Evolutionary conservation across 768 basidiomycete genomes (phyloP).

Genomic region (Pleurotus platypus): DNA sequence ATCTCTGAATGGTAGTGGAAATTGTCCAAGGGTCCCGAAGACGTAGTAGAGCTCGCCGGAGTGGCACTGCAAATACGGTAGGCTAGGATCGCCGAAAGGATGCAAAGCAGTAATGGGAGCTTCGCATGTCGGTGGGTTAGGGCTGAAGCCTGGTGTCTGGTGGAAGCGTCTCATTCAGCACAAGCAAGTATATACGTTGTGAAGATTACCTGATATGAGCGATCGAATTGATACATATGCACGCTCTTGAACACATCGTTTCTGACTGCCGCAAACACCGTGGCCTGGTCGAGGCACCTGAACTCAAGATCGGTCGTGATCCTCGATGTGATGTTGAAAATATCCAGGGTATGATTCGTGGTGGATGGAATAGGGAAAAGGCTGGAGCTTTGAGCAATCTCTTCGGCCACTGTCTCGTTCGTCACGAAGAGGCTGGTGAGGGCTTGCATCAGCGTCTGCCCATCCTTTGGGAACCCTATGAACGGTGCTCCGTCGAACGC

Average conservation of each 20-base stretch:
- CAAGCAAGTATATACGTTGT: too few relatives aligned
- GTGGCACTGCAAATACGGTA: slow-evolving; percentile 45
- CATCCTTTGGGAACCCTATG: slow-evolving; percentile 23
- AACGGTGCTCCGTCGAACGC: slow-evolving; percentile 48
- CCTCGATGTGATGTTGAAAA: slow-evolving; percentile 44
- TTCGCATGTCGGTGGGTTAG: slow-evolving; percentile 39
- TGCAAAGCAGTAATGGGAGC: slow-evolving; percentile 36
- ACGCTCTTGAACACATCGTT: slow-evolving; percentile 38
- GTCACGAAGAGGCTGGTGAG: background rate
- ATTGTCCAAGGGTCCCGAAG: slow-evolving; percentile 34
- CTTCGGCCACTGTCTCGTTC: slow-evolving; percentile 2
- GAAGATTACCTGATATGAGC: slow-evolving; percentile 28
- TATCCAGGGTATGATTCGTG: slow-evolving; percentile 31
- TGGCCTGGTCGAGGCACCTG: slow-evolving; percentile 47
- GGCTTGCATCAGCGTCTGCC: background rate
- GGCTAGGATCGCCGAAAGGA: slow-evolving; percentile 41
- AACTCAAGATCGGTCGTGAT: slow-evolving; percentile 44
- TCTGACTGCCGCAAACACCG: slow-evolving; percentile 36
- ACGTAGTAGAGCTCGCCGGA: slow-evolving; percentile 27
- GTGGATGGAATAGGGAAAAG: slow-evolving; percentile 38
- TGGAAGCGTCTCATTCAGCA: background rate
- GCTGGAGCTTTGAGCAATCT: slow-evolving; percentile 8
- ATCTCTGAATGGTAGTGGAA: slow-evolving; percentile 40
- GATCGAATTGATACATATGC: slow-evolving; percentile 45
- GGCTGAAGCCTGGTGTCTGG: slow-evolving; percentile 33